These are phyloP conservation scores for Penicillium alfredii DNA, from an alignment of 495 filamentous ascomycete genomes.

Conservation along the genomic window DNA sequence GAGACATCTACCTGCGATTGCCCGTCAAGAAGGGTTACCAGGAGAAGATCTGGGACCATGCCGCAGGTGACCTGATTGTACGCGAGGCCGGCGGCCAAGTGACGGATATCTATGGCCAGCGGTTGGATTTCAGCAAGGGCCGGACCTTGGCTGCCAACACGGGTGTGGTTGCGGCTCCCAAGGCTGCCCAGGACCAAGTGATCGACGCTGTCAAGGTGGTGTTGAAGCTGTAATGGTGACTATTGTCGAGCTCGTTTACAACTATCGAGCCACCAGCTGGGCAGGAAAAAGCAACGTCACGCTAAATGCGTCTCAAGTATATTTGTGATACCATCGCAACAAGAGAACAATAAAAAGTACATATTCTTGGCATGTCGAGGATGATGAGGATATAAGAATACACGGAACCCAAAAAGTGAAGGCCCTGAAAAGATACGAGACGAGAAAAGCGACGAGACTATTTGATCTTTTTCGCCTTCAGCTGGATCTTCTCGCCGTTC, in stretches of 20 bases:
- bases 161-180: constrained; percentile 85
- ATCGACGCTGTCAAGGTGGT: constrained; percentile 78
- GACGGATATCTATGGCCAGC: constrained; percentile 73
- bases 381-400: constrained; percentile 37
- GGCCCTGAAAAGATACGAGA: constrained; percentile 26
- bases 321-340: constrained; percentile 24
- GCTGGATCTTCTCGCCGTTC: constrained; percentile 91
- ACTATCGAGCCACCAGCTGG: too few relatives aligned
- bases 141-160: constrained; percentile 83
- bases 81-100: constrained; percentile 90
- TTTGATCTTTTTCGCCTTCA: constrained; percentile 99
- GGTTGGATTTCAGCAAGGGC: constrained; percentile 78
- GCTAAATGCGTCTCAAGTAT: constrained; percentile 31
- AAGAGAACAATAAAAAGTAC: constrained; percentile 29
- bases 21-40: constrained; percentile 80
- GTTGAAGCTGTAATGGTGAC: constrained; percentile 51
- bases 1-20: constrained; percentile 87
- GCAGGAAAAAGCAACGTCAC: too few relatives aligned
- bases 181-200: constrained; percentile 66
- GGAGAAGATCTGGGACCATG: constrained; percentile 99
- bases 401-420: constrained; percentile 24
- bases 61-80: constrained; percentile 91
- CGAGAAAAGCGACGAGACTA: constrained; percentile 42
- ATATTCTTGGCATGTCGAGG: constrained; percentile 26
- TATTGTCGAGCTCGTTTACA: too few relatives aligned